phyloP scores from a whole-genome alignment of 106 monocot species.

The Triglochin maritima region DNA sequence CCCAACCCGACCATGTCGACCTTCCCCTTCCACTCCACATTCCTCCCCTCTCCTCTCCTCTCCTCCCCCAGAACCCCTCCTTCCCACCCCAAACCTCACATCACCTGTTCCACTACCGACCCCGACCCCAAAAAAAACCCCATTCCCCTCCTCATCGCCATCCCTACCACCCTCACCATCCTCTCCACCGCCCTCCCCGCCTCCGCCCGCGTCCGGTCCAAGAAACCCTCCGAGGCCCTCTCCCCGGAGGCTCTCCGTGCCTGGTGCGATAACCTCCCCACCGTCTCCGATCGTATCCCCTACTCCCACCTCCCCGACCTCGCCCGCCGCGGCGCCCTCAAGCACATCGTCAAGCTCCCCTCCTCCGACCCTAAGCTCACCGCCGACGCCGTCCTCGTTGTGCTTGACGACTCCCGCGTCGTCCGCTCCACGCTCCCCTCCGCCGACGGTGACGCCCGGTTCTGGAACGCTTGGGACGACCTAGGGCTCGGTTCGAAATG shows the following conservation, averaged over 20 bases:
- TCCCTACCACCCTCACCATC: slow-evolving; percentile 47
- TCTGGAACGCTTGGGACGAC: slow-evolving; percentile 59
- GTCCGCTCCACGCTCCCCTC: slow-evolving; percentile 47
- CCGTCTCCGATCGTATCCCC: slow-evolving; percentile 48
- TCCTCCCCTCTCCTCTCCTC: background rate
- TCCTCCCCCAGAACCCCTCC: background rate
- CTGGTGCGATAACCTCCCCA: slow-evolving; percentile 51
- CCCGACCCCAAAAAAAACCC: background rate
- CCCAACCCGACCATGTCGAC: slow-evolving; percentile 9
- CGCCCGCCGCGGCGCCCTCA: slow-evolving; percentile 34
- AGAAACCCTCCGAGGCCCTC: slow-evolving; percentile 29
- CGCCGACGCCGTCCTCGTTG: slow-evolving; percentile 48
- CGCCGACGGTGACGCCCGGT: slow-evolving; percentile 43
- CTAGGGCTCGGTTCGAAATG: slow-evolving; percentile 42
- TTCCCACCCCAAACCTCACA: background rate
- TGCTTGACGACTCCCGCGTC: slow-evolving; percentile 62
- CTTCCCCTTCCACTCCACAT: slow-evolving; percentile 8
- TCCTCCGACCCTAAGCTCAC: slow-evolving; percentile 23
- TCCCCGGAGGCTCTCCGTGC: slow-evolving; percentile 52
- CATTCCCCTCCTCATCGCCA: slow-evolving; percentile 3
- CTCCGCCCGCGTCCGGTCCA: slow-evolving; percentile 16
- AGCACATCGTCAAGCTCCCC: slow-evolving; percentile 62
- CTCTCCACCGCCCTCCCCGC: slow-evolving; percentile 30
- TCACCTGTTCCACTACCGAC: background rate
- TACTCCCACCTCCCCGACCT: slow-evolving; percentile 52